Conservation (phyloP, 2,329 filamentous ascomycete genomes). For the Huntiella moniliformis region DNA sequence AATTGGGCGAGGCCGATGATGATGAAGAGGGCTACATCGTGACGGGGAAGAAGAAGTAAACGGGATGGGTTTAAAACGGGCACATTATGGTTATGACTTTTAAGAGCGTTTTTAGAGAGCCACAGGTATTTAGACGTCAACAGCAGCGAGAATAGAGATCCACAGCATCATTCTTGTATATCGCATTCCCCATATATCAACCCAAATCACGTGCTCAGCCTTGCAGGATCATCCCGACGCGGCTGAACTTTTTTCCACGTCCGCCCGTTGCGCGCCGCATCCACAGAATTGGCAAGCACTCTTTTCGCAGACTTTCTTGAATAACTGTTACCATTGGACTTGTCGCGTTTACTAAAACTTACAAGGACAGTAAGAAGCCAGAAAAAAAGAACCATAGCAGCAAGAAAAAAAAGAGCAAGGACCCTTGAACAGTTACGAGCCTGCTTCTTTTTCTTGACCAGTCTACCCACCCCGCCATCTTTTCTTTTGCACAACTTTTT, state of each 20-base stretch:
- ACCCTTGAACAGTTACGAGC: not conserved
- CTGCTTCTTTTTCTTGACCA: not conserved
- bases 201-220: constrained; percentile 11
- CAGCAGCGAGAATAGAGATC: no score
- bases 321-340: no score
- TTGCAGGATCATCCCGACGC: constrained; percentile 9
- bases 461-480: not conserved
- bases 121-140: not conserved
- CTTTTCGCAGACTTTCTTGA: no score
- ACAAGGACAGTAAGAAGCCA: no score
- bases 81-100: no score
- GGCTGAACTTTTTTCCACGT: constrained; percentile 7
- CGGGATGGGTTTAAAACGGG: no score
- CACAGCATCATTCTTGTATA: not conserved
- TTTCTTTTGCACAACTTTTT: not conserved
- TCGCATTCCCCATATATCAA: constrained; percentile 12
- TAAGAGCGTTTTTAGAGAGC: not conserved
- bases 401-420: not conserved
- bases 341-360: no score
- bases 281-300: no score
- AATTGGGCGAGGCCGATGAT: constrained; percentile 33
- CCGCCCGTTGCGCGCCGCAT: no score
- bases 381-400: not conserved
- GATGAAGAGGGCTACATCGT: constrained; percentile 25
- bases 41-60: constrained; percentile 19